Conservation (phyloP, 2,329 filamentous ascomycete genomes). For the Penicillium freii region DNA sequence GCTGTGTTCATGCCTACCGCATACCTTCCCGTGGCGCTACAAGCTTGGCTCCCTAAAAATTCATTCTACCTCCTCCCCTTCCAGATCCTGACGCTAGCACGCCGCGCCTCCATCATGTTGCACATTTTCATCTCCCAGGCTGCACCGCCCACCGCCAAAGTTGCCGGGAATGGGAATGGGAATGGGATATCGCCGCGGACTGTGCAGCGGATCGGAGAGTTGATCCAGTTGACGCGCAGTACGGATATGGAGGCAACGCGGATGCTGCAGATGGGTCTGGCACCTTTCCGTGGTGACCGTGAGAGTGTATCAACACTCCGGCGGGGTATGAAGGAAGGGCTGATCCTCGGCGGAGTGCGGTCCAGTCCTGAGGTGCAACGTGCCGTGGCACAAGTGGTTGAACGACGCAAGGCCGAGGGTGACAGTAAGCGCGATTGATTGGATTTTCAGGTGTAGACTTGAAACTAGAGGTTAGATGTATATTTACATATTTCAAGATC, state of each 20-base stretch:
- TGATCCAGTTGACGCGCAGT: slow-evolving; percentile 60
- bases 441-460: not conserved
- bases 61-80: slow-evolving; percentile 67
- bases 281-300: slow-evolving; percentile 74
- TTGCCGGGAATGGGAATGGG: slow-evolving; percentile 25
- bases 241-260: slow-evolving; percentile 68
- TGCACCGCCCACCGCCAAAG: slow-evolving; percentile 60
- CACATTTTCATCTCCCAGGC: slow-evolving; percentile 83
- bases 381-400: slow-evolving; percentile 68
- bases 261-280: slow-evolving; percentile 73
- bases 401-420: slow-evolving; percentile 52
- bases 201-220: slow-evolving; percentile 63
- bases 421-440: slow-evolving; percentile 22
- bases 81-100: slow-evolving; percentile 72
- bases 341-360: slow-evolving; percentile 81
- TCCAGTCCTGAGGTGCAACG: slow-evolving; percentile 78
- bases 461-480: not conserved
- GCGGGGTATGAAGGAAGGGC: slow-evolving; percentile 75
- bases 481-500: not conserved
- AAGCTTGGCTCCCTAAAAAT: slow-evolving; percentile 37
- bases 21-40: slow-evolving; percentile 33
- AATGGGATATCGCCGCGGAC: slow-evolving; percentile 46
- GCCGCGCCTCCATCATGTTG: slow-evolving; percentile 72
- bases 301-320: slow-evolving; percentile 63
- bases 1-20: slow-evolving; percentile 37